These are phyloP conservation scores for Crucihimalaya himalaica DNA, from an alignment of 345 rosid genomes.

Conservation along the genomic window DNA sequence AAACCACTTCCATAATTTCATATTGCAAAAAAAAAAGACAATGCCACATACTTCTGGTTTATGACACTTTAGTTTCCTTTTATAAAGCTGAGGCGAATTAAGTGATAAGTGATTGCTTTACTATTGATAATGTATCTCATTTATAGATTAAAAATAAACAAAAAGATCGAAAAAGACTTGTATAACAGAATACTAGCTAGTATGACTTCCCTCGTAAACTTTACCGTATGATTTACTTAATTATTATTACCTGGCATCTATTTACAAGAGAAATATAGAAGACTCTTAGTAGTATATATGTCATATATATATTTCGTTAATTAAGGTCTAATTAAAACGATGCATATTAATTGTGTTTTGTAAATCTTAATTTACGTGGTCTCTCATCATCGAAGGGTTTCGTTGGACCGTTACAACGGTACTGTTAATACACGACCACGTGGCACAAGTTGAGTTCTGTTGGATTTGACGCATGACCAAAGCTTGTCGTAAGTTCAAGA, in stretches of 20 bases:
- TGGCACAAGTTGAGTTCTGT: constrained; percentile 45
- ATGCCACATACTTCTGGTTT: background rate
- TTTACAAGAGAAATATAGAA: constrained; percentile 1
- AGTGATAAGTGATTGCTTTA: background rate
- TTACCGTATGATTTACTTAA: background rate
- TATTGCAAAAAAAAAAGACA: too few species aligned
- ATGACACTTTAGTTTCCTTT: too few species aligned
- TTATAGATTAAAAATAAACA: background rate
- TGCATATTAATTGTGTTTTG: background rate
- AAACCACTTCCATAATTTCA: background rate
- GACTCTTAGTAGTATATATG: background rate
- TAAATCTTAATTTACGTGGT: constrained; percentile 40
- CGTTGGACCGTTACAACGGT: constrained; percentile 44
- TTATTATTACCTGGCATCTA: background rate
- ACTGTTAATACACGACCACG: constrained; percentile 53
- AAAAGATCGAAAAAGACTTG: background rate
- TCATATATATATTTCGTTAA: background rate
- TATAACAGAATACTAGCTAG: background rate
- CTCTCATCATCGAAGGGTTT: constrained; percentile 48
- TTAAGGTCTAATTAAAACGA: background rate
- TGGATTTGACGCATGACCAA: constrained; percentile 57
- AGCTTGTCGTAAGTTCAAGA: constrained; percentile 55
- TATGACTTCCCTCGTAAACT: background rate
- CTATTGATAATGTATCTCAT: background rate
- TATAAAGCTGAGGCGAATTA: background rate